A percentile compares a stretch with the other conserved stretches of the same genome.
Evolutionary conservation across 495 filamentous ascomycete species (phyloP).

Genomic region (Stereocaulon alpinum): DNA sequence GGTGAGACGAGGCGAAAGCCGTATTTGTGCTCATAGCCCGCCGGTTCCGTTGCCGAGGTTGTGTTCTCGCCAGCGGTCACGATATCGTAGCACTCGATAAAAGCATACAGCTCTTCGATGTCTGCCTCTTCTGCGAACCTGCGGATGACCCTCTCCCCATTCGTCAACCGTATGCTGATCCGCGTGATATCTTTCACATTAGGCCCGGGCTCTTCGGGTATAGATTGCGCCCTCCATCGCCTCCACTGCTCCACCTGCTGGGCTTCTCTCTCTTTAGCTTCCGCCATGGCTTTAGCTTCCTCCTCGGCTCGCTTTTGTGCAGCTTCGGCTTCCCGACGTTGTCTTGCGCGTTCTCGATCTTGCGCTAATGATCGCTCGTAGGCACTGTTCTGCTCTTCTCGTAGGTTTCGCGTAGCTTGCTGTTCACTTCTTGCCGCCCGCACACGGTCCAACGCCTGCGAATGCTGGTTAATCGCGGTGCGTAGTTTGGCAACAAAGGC

Average conservation of each 20-base stretch:
- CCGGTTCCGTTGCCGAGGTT: slow-evolving; percentile 40
- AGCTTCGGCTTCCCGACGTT: slow-evolving; percentile 63
- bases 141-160: slow-evolving; percentile 62
- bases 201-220: slow-evolving; percentile 56
- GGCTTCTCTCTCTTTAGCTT: slow-evolving; percentile 48
- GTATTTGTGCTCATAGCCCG: slow-evolving; percentile 67
- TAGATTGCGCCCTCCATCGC: slow-evolving; percentile 60
- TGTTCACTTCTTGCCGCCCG: slow-evolving; percentile 63
- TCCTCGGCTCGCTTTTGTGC: slow-evolving; percentile 51
- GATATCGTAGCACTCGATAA: slow-evolving; percentile 82
- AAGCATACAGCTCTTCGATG: slow-evolving; percentile 89
- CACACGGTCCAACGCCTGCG: slow-evolving; percentile 55
- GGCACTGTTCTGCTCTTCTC: slow-evolving; percentile 77
- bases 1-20: slow-evolving; percentile 70
- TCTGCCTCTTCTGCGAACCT: slow-evolving; percentile 52
- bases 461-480: slow-evolving; percentile 56
- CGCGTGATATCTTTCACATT: slow-evolving; percentile 61
- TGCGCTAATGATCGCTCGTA: slow-evolving; percentile 84
- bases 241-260: slow-evolving; percentile 62
- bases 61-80: slow-evolving; percentile 32
- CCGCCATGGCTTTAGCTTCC: slow-evolving; percentile 52
- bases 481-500: slow-evolving; percentile 64
- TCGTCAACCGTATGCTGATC: slow-evolving; percentile 68
- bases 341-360: slow-evolving; percentile 71
- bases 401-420: slow-evolving; percentile 62